These are phyloP conservation scores for Akanthomyces muscarius DNA, from an alignment of 2,329 filamentous ascomycete species.

Conservation along the genomic window DNA sequence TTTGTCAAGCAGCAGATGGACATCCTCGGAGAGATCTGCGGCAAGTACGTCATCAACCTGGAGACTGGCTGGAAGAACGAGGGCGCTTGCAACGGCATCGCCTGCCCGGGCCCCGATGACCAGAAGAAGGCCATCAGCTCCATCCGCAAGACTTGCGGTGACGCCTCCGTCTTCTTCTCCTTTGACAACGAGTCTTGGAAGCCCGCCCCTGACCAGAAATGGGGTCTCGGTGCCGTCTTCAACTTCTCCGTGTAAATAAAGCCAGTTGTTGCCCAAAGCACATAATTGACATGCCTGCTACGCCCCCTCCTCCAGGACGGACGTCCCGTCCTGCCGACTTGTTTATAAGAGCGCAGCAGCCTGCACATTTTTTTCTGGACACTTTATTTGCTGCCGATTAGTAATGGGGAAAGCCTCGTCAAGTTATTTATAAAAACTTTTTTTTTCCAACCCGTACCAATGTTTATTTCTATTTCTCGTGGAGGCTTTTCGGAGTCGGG, in stretches of 20 bases:
- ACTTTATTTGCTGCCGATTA: constrained; percentile 10
- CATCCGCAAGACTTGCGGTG: constrained; percentile 63
- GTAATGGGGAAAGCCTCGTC: constrained; percentile 6
- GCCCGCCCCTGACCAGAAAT: constrained; percentile 62
- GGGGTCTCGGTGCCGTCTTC: constrained; percentile 51
- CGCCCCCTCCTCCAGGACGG: background rate
- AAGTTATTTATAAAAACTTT: constrained; percentile 8
- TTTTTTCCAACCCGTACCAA: background rate
- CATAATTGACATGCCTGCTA: constrained; percentile 12
- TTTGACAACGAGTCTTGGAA: constrained; percentile 82
- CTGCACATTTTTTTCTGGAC: constrained; percentile 8
- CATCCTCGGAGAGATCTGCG: constrained; percentile 67
- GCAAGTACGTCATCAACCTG: constrained; percentile 72
- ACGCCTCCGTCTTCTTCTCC: constrained; percentile 75
- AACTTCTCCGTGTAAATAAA: constrained; percentile 17
- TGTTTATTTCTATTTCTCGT: background rate
- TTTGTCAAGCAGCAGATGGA: constrained; percentile 74
- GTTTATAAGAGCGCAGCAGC: constrained; percentile 14
- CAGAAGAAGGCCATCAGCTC: constrained; percentile 69
- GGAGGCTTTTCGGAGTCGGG: background rate
- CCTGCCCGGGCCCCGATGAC: constrained; percentile 61
- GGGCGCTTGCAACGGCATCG: constrained; percentile 67
- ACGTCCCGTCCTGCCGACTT: background rate
- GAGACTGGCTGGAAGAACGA: constrained; percentile 85
- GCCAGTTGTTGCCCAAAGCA: background rate